These are phyloP conservation scores for Pleurotus eryngii DNA, from an alignment of 768 basidiomycete genomes.

Conservation along the genomic window DNA sequence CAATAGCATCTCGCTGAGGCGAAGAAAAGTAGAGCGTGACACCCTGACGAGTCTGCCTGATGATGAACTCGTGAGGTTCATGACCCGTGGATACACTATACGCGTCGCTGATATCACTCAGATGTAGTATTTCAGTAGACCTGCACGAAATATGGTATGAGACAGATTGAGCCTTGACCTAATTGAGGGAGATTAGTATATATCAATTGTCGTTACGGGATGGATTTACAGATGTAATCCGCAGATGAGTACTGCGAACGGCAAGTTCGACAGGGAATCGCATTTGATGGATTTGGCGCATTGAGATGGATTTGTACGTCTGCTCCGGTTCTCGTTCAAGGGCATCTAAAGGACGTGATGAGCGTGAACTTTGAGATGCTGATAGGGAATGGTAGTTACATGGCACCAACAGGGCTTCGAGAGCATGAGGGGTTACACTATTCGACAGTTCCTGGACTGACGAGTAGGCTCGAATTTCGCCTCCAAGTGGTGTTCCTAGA, in stretches of 20 bases:
- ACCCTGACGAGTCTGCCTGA: constrained; percentile 68
- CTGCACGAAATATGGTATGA: constrained; percentile 67
- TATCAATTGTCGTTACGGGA: neutral
- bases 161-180: constrained; percentile 72
- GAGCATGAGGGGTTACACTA: constrained; percentile 46
- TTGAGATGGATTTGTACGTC: constrained; percentile 58
- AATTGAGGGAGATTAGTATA: constrained; percentile 1
- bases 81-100: constrained; percentile 78
- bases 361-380: neutral
- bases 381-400: neutral
- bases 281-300: constrained; percentile 59
- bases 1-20: constrained; percentile 60
- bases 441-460: constrained; percentile 60
- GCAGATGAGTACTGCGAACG: constrained; percentile 66
- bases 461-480: constrained; percentile 54
- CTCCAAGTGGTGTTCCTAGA: constrained; percentile 50
- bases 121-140: constrained; percentile 77
- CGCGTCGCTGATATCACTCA: constrained; percentile 82
- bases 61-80: constrained; percentile 75
- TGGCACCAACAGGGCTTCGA: constrained; percentile 45
- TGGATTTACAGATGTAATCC: constrained; percentile 66
- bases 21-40: constrained; percentile 78
- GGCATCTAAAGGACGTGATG: constrained; percentile 11
- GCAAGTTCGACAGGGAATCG: constrained; percentile 70
- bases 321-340: constrained; percentile 59